Percentiles rank a stretch among this genome's conserved stretches.
Conservation (phyloP, 2,329 filamentous ascomycete genomes). For the Diaporthe amygdali region DNA sequence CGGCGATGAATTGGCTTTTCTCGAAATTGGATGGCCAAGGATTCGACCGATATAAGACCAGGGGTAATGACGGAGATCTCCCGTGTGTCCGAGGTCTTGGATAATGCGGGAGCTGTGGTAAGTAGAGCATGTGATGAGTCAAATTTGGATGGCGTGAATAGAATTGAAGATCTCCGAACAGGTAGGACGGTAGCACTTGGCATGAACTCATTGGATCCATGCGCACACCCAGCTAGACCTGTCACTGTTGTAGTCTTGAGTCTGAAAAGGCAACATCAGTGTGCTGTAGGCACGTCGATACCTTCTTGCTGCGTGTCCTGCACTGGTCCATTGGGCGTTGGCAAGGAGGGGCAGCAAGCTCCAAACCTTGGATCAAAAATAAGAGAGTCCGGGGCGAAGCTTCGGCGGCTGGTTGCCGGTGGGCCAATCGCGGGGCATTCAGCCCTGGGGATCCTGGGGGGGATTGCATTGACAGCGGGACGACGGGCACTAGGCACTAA, state of each 20-base stretch:
- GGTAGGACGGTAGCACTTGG: neutral
- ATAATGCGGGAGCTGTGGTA: neutral
- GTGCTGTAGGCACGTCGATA: neutral
- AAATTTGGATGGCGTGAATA: neutral
- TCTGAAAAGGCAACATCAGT: neutral
- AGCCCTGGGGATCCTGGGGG: conserved; percentile 4
- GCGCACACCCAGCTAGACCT: neutral
- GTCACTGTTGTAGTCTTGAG: neutral
- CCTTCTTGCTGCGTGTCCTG: neutral
- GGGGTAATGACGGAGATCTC: neutral
- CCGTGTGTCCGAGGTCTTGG: neutral
- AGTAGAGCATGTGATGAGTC: neutral
- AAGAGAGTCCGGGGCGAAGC: neutral
- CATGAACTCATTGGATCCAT: neutral
- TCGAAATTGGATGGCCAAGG: neutral
- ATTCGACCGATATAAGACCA: neutral
- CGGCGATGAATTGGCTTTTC: neutral
- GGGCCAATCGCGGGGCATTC: neutral
- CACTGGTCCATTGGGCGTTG: neutral
- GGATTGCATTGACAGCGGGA: conserved; percentile 1
- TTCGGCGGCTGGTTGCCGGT: neutral
- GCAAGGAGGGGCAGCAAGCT: neutral
- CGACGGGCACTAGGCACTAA: conserved; percentile 5
- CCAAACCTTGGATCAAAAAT: neutral
- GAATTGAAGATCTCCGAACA: neutral